phyloP scores from a whole-genome alignment of 2,329 filamentous ascomycete genomes.

The Aspergillus tubingensis region DNA sequence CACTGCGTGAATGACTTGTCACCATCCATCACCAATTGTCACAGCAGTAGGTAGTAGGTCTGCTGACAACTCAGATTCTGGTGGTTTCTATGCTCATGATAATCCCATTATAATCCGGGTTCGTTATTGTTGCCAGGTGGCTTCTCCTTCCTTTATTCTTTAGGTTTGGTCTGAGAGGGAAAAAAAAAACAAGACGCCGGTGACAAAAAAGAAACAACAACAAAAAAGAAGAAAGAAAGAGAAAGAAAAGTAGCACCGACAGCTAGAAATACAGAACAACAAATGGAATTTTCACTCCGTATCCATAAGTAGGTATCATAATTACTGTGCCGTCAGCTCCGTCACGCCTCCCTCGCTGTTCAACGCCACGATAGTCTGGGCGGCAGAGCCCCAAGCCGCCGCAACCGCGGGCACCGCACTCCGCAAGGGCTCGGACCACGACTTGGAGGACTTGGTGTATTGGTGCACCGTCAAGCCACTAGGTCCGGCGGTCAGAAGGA shows the following conservation, averaged over 20 bases:
- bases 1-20: background rate
- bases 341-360: conserved; percentile 74
- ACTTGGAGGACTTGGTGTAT: conserved; percentile 82
- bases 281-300: conserved; percentile 12
- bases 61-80: conserved; percentile 3
- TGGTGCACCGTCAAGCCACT: conserved; percentile 84
- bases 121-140: background rate
- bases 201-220: conserved; percentile 7
- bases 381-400: conserved; percentile 75
- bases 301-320: conserved; percentile 26
- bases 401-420: conserved; percentile 72
- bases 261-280: conserved; percentile 28
- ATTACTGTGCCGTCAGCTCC: conserved; percentile 63
- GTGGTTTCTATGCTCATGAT: background rate
- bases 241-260: conserved; percentile 12
- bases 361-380: conserved; percentile 72
- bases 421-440: conserved; percentile 83
- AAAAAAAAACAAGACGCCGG: background rate
- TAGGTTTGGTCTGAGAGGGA: background rate
- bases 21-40: background rate
- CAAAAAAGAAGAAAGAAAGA: background rate
- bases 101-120: background rate
- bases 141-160: background rate
- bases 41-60: background rate
- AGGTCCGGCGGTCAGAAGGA: conserved; percentile 77